Conservation (phyloP, 176 grass and related monocot genomes). For the Cenchrus fungigraminus region DNA sequence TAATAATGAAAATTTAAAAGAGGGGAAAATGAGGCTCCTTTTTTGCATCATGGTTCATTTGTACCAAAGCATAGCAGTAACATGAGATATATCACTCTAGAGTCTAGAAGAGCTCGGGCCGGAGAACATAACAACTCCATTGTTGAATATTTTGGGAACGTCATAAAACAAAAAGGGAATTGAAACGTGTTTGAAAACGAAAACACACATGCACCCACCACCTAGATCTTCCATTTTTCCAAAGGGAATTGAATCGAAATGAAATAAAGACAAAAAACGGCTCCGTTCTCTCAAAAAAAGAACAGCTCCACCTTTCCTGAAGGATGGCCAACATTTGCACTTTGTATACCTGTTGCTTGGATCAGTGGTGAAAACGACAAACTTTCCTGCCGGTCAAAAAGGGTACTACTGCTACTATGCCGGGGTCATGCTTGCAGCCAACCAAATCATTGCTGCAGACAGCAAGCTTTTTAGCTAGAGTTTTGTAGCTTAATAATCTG, state of each 20-base stretch:
- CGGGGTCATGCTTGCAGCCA: constrained; percentile 23
- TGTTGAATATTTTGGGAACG: no score
- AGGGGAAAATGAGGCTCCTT: no score
- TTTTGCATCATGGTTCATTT: no score
- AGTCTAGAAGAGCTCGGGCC: no score
- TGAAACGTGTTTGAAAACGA: neutral
- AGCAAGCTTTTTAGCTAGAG: neutral
- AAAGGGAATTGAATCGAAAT: neutral
- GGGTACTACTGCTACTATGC: neutral
- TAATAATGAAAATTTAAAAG: no score
- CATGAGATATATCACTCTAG: no score
- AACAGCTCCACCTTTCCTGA: constrained; percentile 4
- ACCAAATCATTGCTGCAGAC: constrained; percentile 14
- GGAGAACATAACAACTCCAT: no score
- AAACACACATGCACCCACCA: neutral
- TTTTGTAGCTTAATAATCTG: constrained; percentile 31
- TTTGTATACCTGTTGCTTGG: constrained; percentile 40
- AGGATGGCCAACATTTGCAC: constrained; percentile 13
- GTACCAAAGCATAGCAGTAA: no score
- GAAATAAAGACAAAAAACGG: neutral
- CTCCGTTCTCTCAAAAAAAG: neutral
- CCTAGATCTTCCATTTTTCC: neutral
- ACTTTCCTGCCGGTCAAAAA: constrained; percentile 37
- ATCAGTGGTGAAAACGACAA: constrained; percentile 50
- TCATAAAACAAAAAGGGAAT: no score